Conservation (phyloP, 139 green algal species). For the Prasinococcaceae sp. region DNA sequence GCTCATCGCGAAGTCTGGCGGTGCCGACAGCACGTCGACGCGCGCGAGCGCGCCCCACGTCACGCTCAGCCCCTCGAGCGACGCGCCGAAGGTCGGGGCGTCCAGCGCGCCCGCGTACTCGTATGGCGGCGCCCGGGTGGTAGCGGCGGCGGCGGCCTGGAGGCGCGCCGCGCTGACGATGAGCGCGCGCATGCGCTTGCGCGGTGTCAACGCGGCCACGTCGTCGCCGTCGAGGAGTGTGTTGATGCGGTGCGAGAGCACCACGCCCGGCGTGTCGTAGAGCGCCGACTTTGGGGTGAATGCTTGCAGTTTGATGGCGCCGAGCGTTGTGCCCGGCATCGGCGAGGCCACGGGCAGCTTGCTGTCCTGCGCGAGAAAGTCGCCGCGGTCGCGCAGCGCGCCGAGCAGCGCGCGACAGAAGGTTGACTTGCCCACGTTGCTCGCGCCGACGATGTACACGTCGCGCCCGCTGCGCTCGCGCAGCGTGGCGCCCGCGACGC, state of each 20-base stretch:
- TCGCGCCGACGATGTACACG: conserved; percentile 83
- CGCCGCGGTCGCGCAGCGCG: conserved; percentile 37
- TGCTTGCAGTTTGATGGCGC: conserved; percentile 63
- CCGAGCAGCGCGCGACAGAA: conserved; percentile 69
- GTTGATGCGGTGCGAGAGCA: conserved; percentile 78
- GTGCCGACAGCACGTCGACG: conserved; percentile 50
- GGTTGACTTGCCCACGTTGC: conserved; percentile 92
- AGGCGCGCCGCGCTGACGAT: too few species aligned
- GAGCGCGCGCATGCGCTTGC: too few species aligned
- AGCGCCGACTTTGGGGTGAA: conserved; percentile 36
- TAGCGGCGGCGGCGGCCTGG: too few species aligned
- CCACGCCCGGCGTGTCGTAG: conserved; percentile 82
- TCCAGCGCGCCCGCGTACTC: too few species aligned
- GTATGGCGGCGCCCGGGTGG: too few species aligned
- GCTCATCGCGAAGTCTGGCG: conserved; percentile 25
- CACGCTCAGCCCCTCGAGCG: neutral
- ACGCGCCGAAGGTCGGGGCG: too few species aligned
- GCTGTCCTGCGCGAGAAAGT: neutral
- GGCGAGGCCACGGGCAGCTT: conserved; percentile 19
- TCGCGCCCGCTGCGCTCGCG: conserved; percentile 62
- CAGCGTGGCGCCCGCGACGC: conserved; percentile 32
- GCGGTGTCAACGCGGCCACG: too few species aligned
- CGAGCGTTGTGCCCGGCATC: conserved; percentile 90
- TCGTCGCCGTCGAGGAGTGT: conserved; percentile 65
- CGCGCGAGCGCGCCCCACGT: conserved; percentile 54